Percentiles rank a stretch among this genome's conserved stretches.
Evolutionary conservation across 2,329 filamentous ascomycete genomes (phyloP).

Genomic region (Claviceps quebecensis): DNA sequence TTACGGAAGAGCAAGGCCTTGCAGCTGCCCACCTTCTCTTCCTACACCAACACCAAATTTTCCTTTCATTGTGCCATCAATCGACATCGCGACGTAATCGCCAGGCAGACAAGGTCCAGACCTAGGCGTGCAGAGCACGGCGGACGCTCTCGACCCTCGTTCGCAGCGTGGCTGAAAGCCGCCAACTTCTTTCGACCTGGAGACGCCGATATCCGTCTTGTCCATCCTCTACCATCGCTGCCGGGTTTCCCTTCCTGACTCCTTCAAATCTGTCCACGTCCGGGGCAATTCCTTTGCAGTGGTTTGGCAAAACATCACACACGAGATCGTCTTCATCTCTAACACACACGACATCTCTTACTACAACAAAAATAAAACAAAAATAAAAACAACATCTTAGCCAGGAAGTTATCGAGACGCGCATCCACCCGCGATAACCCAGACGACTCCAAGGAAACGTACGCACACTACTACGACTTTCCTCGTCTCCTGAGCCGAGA

Average conservation of each 20-base stretch:
- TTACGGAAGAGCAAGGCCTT: not conserved
- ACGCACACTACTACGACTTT: not conserved
- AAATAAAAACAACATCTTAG: not conserved
- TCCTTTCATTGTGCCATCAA: not conserved
- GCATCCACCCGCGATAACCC: constrained; percentile 5
- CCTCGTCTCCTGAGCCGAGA: constrained; percentile 2
- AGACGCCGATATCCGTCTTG: not conserved
- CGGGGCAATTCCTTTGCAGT: not conserved
- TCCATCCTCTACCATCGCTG: not conserved
- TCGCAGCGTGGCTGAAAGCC: not conserved
- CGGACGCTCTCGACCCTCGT: not conserved
- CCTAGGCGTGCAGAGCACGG: not conserved
- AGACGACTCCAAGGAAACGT: not conserved
- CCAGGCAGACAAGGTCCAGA: not conserved
- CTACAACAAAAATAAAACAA: not conserved
- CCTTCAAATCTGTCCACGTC: not conserved
- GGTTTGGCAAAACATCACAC: not conserved
- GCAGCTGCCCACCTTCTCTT: not conserved
- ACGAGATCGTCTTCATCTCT: not conserved
- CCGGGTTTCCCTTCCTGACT: not conserved
- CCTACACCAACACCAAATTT: not conserved
- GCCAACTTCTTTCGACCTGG: not conserved
- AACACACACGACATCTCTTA: not conserved
- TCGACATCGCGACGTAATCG: not conserved
- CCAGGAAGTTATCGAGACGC: constrained; percentile 6